Evolutionary conservation across 2,329 filamentous ascomycete genomes (phyloP), one percentile per base, ranked within the genome.

Genomic region (Neofusicoccum laricinum): DNA sequence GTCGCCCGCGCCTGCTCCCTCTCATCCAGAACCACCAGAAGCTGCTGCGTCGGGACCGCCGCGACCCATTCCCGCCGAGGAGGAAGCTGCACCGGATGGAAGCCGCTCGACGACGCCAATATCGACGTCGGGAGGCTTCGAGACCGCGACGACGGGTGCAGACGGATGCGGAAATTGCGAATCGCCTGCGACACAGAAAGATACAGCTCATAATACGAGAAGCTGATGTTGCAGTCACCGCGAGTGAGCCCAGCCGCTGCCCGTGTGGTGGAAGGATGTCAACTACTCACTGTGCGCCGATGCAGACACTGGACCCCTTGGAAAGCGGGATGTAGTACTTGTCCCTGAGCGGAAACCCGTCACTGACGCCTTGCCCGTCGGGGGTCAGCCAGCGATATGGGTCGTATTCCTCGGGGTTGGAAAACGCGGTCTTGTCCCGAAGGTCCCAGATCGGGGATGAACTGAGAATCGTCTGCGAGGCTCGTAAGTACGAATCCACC

Each of bases 391-490:
- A 58, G 11, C 55, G 55, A 25, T 58, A 58, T 25, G 55, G 55
- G 14, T 58, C 38, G 41, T 46, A 58, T 32, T 58, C 55, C 15
- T 58, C 55, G 5, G 55, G 55, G 30, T 34, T 46, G 15, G 41
- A 40, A 11, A 58, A 58, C n/a, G 55, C 55, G 19, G 40, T 46
- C 21, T 58, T 58, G 55, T 58, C 55, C 25, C 55, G 40, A 6
- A 58, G 55, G 55, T 58, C 46, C 55, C 55, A 58, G 40, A 58
- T 58, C n/a, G 55, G 55, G 25, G 55, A 58, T 2, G 55, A 58
- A 40, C 40, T 58, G 15, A 58, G 15, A 15, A 58, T 30, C 3
- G 55, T 58, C 55, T 58, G 49, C 32, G 36, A 5, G 6, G 15
- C 12, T 48, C 14, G 49, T 36, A 5, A 51, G 49, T n/a, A 4